Evolutionary conservation across 352 stramenopile species (phyloP).

Genomic region (Phytophthora multivora): DNA sequence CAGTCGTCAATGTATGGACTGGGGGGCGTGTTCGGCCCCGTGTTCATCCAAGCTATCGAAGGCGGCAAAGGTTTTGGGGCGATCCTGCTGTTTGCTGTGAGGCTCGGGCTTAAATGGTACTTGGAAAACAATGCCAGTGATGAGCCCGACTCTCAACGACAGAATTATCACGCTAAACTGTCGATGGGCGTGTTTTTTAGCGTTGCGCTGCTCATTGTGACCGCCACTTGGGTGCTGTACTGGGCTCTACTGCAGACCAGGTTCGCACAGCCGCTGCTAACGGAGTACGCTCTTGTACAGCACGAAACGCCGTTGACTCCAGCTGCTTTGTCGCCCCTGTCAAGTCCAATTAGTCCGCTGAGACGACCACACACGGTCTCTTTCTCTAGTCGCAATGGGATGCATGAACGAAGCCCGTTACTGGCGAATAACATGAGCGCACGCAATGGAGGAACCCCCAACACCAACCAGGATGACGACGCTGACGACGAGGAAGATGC

Average conservation of each 20-base stretch:
- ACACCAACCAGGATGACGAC: constrained; percentile 28
- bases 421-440: constrained; percentile 34
- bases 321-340: constrained; percentile 58
- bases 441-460: constrained; percentile 17
- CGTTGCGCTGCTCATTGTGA: constrained; percentile 59
- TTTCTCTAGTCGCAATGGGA: constrained; percentile 22
- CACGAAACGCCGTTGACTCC: constrained; percentile 58
- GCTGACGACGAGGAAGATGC: constrained; percentile 49
- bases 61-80: constrained; percentile 79
- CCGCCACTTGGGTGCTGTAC: constrained; percentile 62
- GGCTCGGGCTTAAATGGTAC: constrained; percentile 63
- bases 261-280: constrained; percentile 68
- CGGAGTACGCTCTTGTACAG: constrained; percentile 74
- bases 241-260: constrained; percentile 49
- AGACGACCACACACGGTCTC: constrained; percentile 23
- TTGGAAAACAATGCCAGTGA: constrained; percentile 28
- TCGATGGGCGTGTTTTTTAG: constrained; percentile 75
- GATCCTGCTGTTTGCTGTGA: constrained; percentile 70
- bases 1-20: constrained; percentile 77
- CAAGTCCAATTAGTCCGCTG: constrained; percentile 38
- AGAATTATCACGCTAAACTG: constrained; percentile 32
- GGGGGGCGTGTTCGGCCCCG: constrained; percentile 74
- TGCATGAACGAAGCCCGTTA: constrained; percentile 54
- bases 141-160: background rate
- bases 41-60: constrained; percentile 82